Evolutionary conservation across 331 rosid genomes (phyloP).

Genomic region (Quercus phellos): DNA sequence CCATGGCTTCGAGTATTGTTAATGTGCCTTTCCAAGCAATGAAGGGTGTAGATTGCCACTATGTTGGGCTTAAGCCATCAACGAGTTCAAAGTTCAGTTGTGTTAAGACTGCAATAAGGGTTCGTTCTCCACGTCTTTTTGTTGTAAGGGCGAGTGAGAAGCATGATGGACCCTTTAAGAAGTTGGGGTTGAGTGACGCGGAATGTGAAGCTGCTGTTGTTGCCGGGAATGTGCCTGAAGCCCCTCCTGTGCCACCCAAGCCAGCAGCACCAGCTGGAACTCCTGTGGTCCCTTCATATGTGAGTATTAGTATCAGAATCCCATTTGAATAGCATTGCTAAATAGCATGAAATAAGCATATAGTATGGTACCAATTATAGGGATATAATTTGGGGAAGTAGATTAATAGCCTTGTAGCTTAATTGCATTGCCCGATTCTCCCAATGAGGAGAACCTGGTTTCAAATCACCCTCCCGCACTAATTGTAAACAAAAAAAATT

Average conservation of each 20-base stretch:
- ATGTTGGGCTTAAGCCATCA: conserved; percentile 38
- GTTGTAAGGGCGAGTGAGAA: conserved; percentile 46
- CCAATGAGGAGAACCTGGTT: no score
- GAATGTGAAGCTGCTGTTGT: conserved; percentile 86
- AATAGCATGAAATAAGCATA: background rate
- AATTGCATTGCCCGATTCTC: no score
- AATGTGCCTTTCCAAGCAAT: conserved; percentile 38
- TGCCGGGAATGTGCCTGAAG: conserved; percentile 65
- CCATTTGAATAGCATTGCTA: background rate
- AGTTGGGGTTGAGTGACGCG: conserved; percentile 49
- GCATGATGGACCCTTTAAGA: conserved; percentile 25
- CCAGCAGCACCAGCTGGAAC: conserved; percentile 78
- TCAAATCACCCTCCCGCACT: no score
- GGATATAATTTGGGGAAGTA: background rate
- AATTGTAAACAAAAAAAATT: no score
- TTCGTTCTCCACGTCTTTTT: conserved; percentile 29
- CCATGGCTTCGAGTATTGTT: conserved; percentile 57
- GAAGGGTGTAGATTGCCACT: conserved; percentile 41
- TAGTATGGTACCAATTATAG: no score
- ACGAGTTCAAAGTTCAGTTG: conserved; percentile 20
- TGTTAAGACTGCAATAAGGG: conserved; percentile 25
- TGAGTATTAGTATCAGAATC: conserved; percentile 30
- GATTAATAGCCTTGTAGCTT: no score
- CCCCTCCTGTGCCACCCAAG: conserved; percentile 77
- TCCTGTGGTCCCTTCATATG: conserved; percentile 74